Evolutionary conservation across 768 basidiomycete species (phyloP).

Genomic region (Tulasnella sp.): DNA sequence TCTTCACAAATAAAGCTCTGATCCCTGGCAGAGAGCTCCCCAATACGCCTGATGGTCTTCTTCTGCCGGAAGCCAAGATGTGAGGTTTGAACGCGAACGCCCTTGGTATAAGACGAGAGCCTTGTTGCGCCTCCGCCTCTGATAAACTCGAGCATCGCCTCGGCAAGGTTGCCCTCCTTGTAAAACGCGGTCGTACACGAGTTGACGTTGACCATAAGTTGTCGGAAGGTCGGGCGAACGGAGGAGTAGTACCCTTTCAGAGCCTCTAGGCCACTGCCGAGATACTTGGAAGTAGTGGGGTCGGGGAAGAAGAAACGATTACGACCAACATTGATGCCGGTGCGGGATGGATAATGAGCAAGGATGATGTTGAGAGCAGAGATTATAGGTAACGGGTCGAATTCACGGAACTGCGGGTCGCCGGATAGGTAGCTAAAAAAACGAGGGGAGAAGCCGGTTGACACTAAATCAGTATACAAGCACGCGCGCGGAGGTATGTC

Average conservation of each 20-base stretch:
- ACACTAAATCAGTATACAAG: conserved; percentile 17
- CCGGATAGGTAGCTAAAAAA: conserved; percentile 49
- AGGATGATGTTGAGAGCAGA: conserved; percentile 60
- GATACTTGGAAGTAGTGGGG: conserved; percentile 25
- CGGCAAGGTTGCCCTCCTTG: conserved; percentile 48
- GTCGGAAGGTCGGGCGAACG: conserved; percentile 38
- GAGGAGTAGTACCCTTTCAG: conserved; percentile 49
- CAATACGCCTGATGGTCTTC: conserved; percentile 58
- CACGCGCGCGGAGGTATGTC: background rate
- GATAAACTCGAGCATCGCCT: conserved; percentile 49
- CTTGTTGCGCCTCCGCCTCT: conserved; percentile 22
- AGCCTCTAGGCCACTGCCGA: conserved; percentile 49
- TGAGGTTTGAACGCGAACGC: conserved; percentile 53
- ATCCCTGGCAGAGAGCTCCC: conserved; percentile 39
- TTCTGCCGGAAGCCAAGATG: conserved; percentile 47
- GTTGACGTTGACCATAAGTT: conserved; percentile 48
- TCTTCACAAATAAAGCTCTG: conserved; percentile 53
- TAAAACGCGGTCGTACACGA: conserved; percentile 48
- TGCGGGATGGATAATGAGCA: conserved; percentile 43
- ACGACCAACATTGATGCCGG: conserved; percentile 51
- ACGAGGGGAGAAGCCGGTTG: background rate
- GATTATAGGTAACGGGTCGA: conserved; percentile 51
- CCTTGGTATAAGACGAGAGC: conserved; percentile 49
- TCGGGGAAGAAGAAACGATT: conserved; percentile 58
- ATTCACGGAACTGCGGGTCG: conserved; percentile 43